Evolutionary conservation across 2,329 filamentous ascomycete genomes (phyloP).

Genomic region (Taxawa tesnikishii): DNA sequence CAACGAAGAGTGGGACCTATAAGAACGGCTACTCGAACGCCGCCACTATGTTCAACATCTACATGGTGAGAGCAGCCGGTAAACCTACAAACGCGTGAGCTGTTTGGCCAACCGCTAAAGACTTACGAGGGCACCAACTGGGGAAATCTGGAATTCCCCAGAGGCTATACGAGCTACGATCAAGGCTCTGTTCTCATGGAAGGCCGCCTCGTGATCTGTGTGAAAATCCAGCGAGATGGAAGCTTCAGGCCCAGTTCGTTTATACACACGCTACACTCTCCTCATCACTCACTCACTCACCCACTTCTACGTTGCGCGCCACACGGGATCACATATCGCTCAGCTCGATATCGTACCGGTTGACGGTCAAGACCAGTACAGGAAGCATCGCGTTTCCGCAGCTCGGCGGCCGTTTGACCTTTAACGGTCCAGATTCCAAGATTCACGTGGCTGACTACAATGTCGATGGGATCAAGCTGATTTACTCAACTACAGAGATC

Average conservation of each 20-base stretch:
- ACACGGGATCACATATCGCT: constrained; percentile 54
- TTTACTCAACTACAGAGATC: constrained; percentile 60
- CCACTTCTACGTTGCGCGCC: constrained; percentile 53
- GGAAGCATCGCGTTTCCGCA: constrained; percentile 48
- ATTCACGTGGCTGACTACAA: constrained; percentile 56
- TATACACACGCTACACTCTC: too few relatives aligned
- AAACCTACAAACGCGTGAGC: too few relatives aligned
- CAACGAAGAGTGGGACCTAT: too few relatives aligned
- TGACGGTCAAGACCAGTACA: constrained; percentile 48
- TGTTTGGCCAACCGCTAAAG: too few relatives aligned
- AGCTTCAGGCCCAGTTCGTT: too few relatives aligned
- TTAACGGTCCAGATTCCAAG: constrained; percentile 54
- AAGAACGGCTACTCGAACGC: constrained; percentile 61
- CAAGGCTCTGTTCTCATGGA: constrained; percentile 56
- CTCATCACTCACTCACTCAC: constrained; percentile 35
- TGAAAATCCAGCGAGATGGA: too few relatives aligned
- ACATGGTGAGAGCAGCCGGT: too few relatives aligned
- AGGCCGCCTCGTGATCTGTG: constrained; percentile 55
- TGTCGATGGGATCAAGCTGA: constrained; percentile 44
- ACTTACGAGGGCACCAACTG: constrained; percentile 71
- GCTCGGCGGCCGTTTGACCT: constrained; percentile 41
- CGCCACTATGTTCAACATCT: constrained; percentile 53
- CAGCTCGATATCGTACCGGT: constrained; percentile 45
- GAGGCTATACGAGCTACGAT: constrained; percentile 44
- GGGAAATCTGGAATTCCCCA: constrained; percentile 64